These are phyloP conservation scores for Schizopora paradoxa DNA, from an alignment of 1,284 basidiomycete genomes.

Conservation along the genomic window DNA sequence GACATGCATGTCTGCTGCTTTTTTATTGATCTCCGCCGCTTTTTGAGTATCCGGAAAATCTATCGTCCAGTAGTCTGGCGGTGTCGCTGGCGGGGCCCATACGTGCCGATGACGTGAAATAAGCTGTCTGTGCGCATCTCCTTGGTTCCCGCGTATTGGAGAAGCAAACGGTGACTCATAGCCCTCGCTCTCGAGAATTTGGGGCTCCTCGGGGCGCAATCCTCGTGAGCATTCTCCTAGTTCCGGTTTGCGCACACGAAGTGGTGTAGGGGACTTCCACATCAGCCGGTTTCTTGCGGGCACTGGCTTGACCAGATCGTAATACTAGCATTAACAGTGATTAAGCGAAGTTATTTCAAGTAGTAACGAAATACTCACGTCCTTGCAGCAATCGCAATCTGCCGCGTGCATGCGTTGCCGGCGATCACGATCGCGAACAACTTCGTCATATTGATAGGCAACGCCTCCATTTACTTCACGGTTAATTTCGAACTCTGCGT, in stretches of 20 bases:
- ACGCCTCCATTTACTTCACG: conserved; percentile 60
- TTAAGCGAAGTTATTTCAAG: neutral
- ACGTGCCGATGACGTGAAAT: conserved; percentile 77
- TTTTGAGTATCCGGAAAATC: conserved; percentile 85
- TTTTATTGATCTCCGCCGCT: conserved; percentile 64
- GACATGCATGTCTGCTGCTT: conserved; percentile 65
- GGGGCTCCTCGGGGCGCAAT: neutral
- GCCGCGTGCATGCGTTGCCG: conserved; percentile 66
- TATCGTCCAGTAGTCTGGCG: conserved; percentile 85
- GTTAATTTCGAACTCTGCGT: conserved; percentile 64
- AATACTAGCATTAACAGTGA: conserved; percentile 8
- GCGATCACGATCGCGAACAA: conserved; percentile 64
- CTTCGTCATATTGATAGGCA: conserved; percentile 67
- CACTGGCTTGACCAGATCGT: conserved; percentile 12
- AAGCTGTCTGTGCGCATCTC: conserved; percentile 54
- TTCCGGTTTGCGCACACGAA: neutral
- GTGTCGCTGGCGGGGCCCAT: conserved; percentile 69
- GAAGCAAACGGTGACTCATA: too few species aligned
- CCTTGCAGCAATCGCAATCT: conserved; percentile 82
- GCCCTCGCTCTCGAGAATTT: conserved; percentile 1
- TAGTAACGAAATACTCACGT: conserved; percentile 44
- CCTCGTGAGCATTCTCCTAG: neutral
- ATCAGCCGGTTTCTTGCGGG: neutral
- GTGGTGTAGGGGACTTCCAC: conserved; percentile 13
- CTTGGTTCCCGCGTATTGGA: conserved; percentile 23